phyloP scores from a whole-genome alignment of 2,329 filamentous ascomycete species.

The Magnaporthiopsis incrustans region DNA sequence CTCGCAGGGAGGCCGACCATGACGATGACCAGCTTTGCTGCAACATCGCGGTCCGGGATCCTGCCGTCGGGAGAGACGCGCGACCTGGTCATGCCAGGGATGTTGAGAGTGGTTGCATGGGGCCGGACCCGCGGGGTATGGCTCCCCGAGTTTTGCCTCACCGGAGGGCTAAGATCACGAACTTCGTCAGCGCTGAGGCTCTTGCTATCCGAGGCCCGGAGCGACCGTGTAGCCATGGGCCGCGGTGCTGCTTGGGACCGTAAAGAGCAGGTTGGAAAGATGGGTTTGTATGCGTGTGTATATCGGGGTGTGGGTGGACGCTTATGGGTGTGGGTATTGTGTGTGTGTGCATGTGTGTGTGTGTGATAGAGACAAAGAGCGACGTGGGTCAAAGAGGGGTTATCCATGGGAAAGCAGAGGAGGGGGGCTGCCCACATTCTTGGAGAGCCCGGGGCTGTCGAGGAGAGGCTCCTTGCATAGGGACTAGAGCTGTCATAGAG shows the following conservation, averaged over 20 bases:
- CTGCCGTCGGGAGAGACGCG: constrained; percentile 92
- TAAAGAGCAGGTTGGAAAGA: background rate
- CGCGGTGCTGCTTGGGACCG: background rate
- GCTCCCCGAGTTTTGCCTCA: constrained; percentile 65
- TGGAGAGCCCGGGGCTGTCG: constrained; percentile 50
- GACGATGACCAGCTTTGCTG: constrained; percentile 91
- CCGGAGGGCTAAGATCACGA: constrained; percentile 46
- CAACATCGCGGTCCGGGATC: constrained; percentile 89
- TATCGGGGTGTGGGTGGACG: background rate
- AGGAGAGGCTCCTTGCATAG: constrained; percentile 47
- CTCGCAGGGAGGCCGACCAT: constrained; percentile 96
- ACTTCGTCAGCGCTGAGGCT: background rate
- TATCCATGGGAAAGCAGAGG: constrained; percentile 12
- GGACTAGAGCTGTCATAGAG: constrained; percentile 39
- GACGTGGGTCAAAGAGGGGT: constrained; percentile 3
- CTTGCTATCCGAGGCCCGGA: constrained; percentile 7
- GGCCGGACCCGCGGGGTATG: constrained; percentile 70
- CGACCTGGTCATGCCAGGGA: constrained; percentile 91
- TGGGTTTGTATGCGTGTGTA: background rate
- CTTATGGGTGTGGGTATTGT: background rate
- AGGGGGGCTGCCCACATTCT: constrained; percentile 39
- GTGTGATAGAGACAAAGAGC: background rate
- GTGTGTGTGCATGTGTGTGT: background rate
- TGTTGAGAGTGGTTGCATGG: constrained; percentile 91
- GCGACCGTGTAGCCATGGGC: background rate